Base-by-base conservation (phyloP, 208 protist species). In the Herpetomonas tarakana region DNA sequence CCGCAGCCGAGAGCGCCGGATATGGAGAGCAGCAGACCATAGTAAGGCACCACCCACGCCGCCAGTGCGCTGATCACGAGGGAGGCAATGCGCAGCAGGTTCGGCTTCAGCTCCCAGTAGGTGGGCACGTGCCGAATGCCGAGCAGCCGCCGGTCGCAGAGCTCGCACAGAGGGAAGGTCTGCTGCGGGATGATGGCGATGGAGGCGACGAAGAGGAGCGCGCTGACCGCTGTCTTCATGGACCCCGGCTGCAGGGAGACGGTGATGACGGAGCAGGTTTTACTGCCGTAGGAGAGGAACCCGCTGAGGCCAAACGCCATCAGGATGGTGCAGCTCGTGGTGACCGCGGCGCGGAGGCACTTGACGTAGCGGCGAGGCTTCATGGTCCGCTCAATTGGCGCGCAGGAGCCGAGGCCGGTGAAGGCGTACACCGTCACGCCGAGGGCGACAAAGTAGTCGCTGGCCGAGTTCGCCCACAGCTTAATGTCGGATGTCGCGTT, bases 231-330 rank as follows among this genome's bases (percentile, higher is more conserved):
- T 25, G 77, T 80, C 41, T 71, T 73, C 54, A 77, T 68, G 2
- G 53, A 31, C 2, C 77, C 77, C 6, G 66, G 7, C 58, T 84
- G 69, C 28, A 84, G 62, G 1, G 77, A 73, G 18, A 80, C 69
- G 29, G 73, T 80, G 65, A 84, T 80, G 28, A 84, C 77, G 28
- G 77, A 84, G 62, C 77, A 84, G 49, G 77, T 84, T 50, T 65
- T 52, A 47, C 28, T 58, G 51, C 77, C 77, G 66, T 80, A 84
- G 30, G 64, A 69, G 9, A 81, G 30, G 35, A 71, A 84, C 35
- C 73, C 78, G 52, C 69, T 63, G 29, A 84, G 60, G 31, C 73
- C 78, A 58, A 81, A 84, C 49, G 66, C 58, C 16, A 74, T 45
- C 9, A 81, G 68, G 14, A 78, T 21, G 3, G 58, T 21, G 50